Evolutionary conservation across 176 grass and related monocot species (phyloP), one percentile per base, ranked within the genome.

Genomic region (Eragrostis curvula): DNA sequence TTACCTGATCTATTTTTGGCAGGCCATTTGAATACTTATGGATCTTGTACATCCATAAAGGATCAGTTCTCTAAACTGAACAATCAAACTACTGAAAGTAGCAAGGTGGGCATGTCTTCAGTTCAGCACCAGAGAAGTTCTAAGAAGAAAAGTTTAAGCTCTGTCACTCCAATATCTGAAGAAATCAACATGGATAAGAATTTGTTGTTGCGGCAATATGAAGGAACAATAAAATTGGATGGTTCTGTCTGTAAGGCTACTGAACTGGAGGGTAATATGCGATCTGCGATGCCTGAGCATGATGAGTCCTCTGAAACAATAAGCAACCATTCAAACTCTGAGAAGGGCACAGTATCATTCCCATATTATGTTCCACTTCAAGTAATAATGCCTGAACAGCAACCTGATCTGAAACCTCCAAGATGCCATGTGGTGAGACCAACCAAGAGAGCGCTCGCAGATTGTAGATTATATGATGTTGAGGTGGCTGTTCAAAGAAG

Each of bases 401-500:
- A 92, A 59, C 73, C 52, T 83, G 62, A 78, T 62, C 27, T 61
- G 56, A 79, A 73, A 81, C 80, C 41, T 75, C 65, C 83, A 25
- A 87, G 46, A 62, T 74, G 71, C 71, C 71, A 78, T 64, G 72
- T 82, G 29, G n/a, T 71, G 57, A 89, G 80, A 86, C 83, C 87
- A 88, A 75, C 83, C 51, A 99, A 94, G 91, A 89, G 73, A 73
- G 74, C 59, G 3, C 24, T 17, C 49, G 71, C 85, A 90, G 87
- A 83, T 43, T 79, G 49, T 71, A 72, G 28, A 82, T 48, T 96
- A 32, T 90, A 92, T 82, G 93, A 96, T 61, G 91, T 99, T 76
- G 91, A 96, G 71, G 63, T 99, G 83, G 73, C 83, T 80, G 91
- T 90, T n/a, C 85, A 90, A 88, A 78, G 91, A 80, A 92, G 72